These are phyloP conservation scores for Rhodomyrtus tomentosa DNA, from an alignment of 345 rosid genomes.

Conservation along the genomic window DNA sequence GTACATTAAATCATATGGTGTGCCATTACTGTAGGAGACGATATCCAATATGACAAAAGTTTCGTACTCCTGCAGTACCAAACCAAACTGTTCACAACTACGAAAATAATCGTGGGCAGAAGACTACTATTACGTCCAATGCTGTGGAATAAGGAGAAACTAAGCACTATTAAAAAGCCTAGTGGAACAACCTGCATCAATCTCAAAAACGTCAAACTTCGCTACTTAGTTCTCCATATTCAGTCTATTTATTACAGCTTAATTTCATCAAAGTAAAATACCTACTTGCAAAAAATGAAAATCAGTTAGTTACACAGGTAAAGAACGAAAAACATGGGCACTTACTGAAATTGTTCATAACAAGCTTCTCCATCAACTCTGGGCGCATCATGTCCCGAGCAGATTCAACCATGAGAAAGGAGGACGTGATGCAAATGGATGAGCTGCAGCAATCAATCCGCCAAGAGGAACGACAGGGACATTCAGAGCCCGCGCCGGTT, in stretches of 20 bases:
- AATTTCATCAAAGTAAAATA: background rate
- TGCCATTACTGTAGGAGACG: background rate
- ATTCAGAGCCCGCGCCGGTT: conserved; percentile 50
- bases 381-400: conserved; percentile 69
- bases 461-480: conserved; percentile 62
- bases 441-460: conserved; percentile 37
- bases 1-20: background rate
- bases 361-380: conserved; percentile 52
- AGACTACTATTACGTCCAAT: background rate
- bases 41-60: background rate
- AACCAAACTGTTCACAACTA: background rate
- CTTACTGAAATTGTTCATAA: conserved; percentile 56
- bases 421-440: conserved; percentile 55
- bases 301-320: background rate
- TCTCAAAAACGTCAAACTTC: background rate
- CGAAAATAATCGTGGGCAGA: background rate
- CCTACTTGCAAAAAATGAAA: background rate
- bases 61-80: background rate
- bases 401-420: conserved; percentile 59
- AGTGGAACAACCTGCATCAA: background rate
- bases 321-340: background rate
- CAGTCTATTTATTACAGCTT: background rate
- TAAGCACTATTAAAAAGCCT: background rate
- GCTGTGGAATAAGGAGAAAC: background rate
- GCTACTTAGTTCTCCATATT: background rate